A percentile compares a stretch with the other conserved stretches of the same genome.
Conservation (phyloP, 1,139 yeast genomes). For the Suhomyces taliae region DNA sequence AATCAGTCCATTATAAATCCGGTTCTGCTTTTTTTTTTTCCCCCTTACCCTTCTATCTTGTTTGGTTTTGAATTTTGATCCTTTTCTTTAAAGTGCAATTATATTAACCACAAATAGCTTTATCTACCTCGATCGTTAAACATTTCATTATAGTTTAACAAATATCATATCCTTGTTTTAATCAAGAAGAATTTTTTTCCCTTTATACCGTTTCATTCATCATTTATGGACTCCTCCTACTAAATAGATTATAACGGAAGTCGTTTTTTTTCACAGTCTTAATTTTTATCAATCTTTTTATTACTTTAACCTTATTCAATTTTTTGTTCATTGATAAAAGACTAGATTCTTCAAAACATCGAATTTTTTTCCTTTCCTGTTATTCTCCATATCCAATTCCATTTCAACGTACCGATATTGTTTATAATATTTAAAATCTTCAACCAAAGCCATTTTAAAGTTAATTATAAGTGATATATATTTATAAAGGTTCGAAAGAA, state of each 20-base stretch:
- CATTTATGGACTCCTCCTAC: slow-evolving; percentile 9
- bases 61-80: no score
- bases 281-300: slow-evolving; percentile 11
- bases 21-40: no score
- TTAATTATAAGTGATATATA: no score
- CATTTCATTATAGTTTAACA: slow-evolving; percentile 8
- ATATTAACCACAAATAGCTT: no score
- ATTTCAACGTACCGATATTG: background rate
- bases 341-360: slow-evolving; percentile 5
- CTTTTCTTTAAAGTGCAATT: no score
- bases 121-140: slow-evolving; percentile 1
- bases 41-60: no score
- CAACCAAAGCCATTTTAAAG: no score
- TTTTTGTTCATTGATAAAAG: slow-evolving; percentile 9
- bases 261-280: slow-evolving; percentile 12
- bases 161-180: background rate
- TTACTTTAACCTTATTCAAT: background rate
- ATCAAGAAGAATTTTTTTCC: background rate
- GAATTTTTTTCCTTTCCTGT: slow-evolving; percentile 12
- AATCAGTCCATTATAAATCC: background rate
- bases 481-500: slow-evolving; percentile 4
- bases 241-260: slow-evolving; percentile 12
- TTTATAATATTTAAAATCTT: no score
- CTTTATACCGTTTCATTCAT: slow-evolving; percentile 1
- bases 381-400: slow-evolving; percentile 3